Evolutionary conservation across 2,329 filamentous ascomycete genomes (phyloP).

Genomic region (Colletotrichum eremochloae): DNA sequence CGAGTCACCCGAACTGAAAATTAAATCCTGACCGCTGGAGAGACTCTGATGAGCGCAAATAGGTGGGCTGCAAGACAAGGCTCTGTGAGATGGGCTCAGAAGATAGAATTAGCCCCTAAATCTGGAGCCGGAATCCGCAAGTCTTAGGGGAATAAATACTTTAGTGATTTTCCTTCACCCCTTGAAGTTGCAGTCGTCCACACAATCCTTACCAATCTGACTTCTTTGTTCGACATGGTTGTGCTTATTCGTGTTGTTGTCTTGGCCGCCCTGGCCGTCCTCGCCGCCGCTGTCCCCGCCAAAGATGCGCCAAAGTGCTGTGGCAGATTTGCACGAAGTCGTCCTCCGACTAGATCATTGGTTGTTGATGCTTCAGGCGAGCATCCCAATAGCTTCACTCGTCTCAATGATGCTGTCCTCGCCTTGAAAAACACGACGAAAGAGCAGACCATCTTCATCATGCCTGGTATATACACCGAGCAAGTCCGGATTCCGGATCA

Average conservation of each 20-base stretch:
- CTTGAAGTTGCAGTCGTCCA: background rate
- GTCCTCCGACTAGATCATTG: slow-evolving; percentile 10
- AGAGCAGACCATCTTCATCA: slow-evolving; percentile 64
- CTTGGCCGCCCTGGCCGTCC: slow-evolving; percentile 9
- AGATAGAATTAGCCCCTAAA: slow-evolving; percentile 1
- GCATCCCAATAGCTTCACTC: slow-evolving; percentile 29
- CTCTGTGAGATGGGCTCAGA: background rate
- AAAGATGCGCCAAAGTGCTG: slow-evolving; percentile 19
- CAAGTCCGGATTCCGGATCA: slow-evolving; percentile 33
- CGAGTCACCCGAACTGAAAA: background rate
- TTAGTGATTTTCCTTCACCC: background rate
- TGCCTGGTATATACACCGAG: slow-evolving; percentile 67
- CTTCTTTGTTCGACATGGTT: slow-evolving; percentile 26
- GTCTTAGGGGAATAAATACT: slow-evolving; percentile 19
- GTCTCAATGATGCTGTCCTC: slow-evolving; percentile 36
- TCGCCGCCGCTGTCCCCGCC: slow-evolving; percentile 6
- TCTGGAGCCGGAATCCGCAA: background rate
- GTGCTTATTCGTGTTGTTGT: slow-evolving; percentile 14
- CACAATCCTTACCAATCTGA: background rate
- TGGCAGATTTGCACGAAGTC: slow-evolving; percentile 18
- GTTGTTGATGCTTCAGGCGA: slow-evolving; percentile 34
- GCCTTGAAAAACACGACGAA: slow-evolving; percentile 44
- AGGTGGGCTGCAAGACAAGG: background rate
- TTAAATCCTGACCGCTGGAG: slow-evolving; percentile 10
- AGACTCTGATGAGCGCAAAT: slow-evolving; percentile 21